Evolutionary conservation across 2,329 filamentous ascomycete species (phyloP), one percentile per base, ranked within the genome.

Genomic region (Microsporum canis): DNA sequence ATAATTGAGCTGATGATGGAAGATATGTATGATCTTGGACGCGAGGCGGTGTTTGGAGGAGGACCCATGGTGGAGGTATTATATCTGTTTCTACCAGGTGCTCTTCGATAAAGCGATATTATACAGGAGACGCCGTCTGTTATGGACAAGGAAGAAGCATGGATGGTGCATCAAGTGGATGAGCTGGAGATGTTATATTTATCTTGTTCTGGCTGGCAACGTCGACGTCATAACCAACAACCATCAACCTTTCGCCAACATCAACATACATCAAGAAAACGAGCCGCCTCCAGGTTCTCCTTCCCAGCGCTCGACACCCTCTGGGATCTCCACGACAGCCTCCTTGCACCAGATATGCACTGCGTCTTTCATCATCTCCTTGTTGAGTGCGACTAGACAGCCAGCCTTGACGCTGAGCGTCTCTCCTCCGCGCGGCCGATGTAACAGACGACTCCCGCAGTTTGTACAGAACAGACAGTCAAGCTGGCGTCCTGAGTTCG

Each of bases 291-390:
- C 60, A 57, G 81, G 81, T 61, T 82, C 80, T 62, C 82, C 82
- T 12, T 80, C 78, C 69, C 81, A 80, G 4, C 75, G 71, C 72
- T 86, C 82, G 33, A 79, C 80, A 7, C 83, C 82, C 66, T 86
- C 84, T 1, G 86, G 85, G 64, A 88, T 87, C 38, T 84, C 82
- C 17, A 88, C 78, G 77, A 88, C 84, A 65, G 85, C 85, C 47
- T 78, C 80, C 67, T 83, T 83, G 23, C 83, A 85, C 82, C 83
- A 88, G 66, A 88, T 84, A 74, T 89, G 86, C 65, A 82, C 81
- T 33, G 84, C 84, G 2, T 71, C 74, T 10, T 71, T 75, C 82
- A 84, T 84, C 71, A 75, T 77, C 6, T 74, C 76, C 79, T 81
- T 84, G 67, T 85, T 80, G 23, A 88, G 73, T 0, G 81, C 84